These are phyloP conservation scores for Cochlearia excelsa DNA, from an alignment of 345 rosid species.

Conservation along the genomic window DNA sequence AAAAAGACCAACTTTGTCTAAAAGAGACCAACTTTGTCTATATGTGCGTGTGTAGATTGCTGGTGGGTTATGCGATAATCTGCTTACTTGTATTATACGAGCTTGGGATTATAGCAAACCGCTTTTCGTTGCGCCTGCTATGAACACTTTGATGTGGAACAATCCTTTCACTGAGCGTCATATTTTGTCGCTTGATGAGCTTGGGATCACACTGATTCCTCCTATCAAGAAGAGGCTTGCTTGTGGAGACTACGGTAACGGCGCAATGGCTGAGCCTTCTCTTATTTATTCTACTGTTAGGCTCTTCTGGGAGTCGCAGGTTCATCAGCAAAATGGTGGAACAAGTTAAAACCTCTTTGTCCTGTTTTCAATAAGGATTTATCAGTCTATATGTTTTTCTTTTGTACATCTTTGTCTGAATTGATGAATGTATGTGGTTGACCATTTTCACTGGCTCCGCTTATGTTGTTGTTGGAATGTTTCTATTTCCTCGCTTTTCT, in stretches of 20 bases:
- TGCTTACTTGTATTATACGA: constrained; percentile 79
- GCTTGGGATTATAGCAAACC: constrained; percentile 94
- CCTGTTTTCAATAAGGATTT: constrained; percentile 9
- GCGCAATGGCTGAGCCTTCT: constrained; percentile 92
- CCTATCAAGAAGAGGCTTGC: constrained; percentile 81
- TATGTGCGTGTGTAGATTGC: constrained; percentile 57
- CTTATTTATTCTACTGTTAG: constrained; percentile 73
- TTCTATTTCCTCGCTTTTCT: neutral
- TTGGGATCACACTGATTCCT: constrained; percentile 81
- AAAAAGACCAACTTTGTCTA: neutral
- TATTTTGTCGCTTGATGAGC: constrained; percentile 74
- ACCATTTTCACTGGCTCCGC: constrained; percentile 9
- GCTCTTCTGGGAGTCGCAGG: constrained; percentile 62
- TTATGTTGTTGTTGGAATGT: constrained; percentile 11
- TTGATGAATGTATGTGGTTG: constrained; percentile 9
- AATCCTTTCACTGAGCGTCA: constrained; percentile 90
- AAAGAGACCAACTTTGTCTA: neutral
- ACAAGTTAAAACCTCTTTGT: constrained; percentile 17
- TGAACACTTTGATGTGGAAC: constrained; percentile 92
- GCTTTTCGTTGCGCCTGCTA: constrained; percentile 75
- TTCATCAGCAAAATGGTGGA: constrained; percentile 31
- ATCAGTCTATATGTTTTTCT: constrained; percentile 13
- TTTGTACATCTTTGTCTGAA: constrained; percentile 29
- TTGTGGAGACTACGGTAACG: constrained; percentile 84
- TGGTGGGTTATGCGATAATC: constrained; percentile 87